Base-by-base conservation (phyloP, 768 basidiomycete genomes). In the Dacryopinax spathularia region DNA sequence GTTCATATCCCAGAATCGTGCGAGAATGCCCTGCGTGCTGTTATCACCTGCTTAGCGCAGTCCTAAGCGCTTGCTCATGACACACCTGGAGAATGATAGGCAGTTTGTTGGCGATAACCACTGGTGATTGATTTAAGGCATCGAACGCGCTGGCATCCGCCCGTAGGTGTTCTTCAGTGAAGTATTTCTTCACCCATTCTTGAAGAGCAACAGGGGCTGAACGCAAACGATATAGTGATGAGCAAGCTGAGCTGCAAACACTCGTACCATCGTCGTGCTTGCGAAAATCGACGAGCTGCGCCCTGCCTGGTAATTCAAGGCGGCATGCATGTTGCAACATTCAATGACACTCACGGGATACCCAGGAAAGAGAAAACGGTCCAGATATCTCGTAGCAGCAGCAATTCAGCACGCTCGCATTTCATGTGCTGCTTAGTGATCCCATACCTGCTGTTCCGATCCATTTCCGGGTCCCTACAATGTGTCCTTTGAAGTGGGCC, bases 1-100 rank as follows among this genome's bases (percentile, higher is more conserved):
- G 73, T 72, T 94, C 90, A 68, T 87, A 93, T 1, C 92, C 92
- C 1, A 96, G 79, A 13, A 96, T 83, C 2, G 87, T 86, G 27
- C 88, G 75, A n/a, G 92, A 96, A 75, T 96, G 92, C 0, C 91
- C 90, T 6, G 79, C 72, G 69, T 89, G 84, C 76, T 95, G 86
- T 20, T 1, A 60, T 34, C 15, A 64, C 20, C 33, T 5, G 22
- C 0, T 44, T n/a, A 34, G 39, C 39, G 34, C 15, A 60, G 10
- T 20, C 12, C n/a, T n/a, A 60, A 12, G 48, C 6, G 56, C 16
- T 61, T 41, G 33, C 29, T 36, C 27, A 16, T 33, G 22, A 13
- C 72, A 60, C 34, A 74, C 74, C 67, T 77, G 76, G 60, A 95
- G 76, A 41, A 95, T 85, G 33, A 96, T 70, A 9, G 92, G 92